Evolutionary conservation across 2,329 filamentous ascomycete genomes (phyloP).

Genomic region (Colletotrichum tofieldiae): DNA sequence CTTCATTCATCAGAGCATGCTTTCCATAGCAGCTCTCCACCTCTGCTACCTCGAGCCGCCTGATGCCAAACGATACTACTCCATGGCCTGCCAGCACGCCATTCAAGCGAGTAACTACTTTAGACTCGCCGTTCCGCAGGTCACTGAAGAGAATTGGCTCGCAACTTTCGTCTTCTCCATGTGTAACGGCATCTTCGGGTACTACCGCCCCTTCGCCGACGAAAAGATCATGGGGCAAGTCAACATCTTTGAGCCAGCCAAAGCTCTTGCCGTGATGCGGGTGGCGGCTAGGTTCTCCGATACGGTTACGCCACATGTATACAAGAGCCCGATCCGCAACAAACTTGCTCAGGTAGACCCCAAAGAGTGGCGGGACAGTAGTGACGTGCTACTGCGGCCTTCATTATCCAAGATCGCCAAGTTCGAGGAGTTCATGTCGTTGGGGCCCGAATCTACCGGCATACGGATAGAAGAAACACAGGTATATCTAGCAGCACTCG

Average conservation of each 20-base stretch:
- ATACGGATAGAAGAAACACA: constrained; percentile 15
- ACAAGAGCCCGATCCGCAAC: constrained; percentile 38
- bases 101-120: constrained; percentile 44
- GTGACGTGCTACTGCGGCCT: constrained; percentile 16
- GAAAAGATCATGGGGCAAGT: constrained; percentile 38
- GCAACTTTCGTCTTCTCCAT: constrained; percentile 40
- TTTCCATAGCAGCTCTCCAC: constrained; percentile 42
- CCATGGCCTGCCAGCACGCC: constrained; percentile 42
- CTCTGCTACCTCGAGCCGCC: constrained; percentile 42
- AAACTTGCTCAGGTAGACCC: constrained; percentile 37
- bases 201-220: constrained; percentile 41
- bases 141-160: constrained; percentile 43
- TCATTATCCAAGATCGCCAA: constrained; percentile 28
- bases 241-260: constrained; percentile 34
- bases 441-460: constrained; percentile 29
- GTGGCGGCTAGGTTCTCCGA: constrained; percentile 39
- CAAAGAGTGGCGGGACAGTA: constrained; percentile 35
- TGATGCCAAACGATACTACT: constrained; percentile 41
- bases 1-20: constrained; percentile 43
- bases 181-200: constrained; percentile 43
- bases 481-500: constrained; percentile 24
- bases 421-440: constrained; percentile 27
- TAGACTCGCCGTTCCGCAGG: constrained; percentile 36
- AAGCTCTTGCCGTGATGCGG: constrained; percentile 36
- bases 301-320: constrained; percentile 35